Evolutionary conservation across 2,329 filamentous ascomycete species (phyloP).

Genomic region (Aspergillus phoenicis): DNA sequence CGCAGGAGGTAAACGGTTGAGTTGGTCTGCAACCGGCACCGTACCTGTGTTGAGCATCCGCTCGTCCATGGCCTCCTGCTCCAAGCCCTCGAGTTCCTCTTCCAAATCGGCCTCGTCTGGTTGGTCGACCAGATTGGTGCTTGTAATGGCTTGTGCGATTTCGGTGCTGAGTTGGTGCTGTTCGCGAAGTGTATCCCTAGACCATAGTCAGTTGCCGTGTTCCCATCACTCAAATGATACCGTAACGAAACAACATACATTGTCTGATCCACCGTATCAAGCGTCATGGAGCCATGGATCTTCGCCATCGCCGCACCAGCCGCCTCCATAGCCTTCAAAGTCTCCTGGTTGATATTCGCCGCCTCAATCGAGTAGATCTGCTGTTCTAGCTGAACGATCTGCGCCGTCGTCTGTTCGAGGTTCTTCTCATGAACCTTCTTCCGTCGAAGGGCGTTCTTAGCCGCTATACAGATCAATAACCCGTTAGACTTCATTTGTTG

Average conservation of each 20-base stretch:
- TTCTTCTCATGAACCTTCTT: constrained; percentile 95
- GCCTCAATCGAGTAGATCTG: constrained; percentile 97
- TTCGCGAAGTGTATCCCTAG: constrained; percentile 84
- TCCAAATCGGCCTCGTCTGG: constrained; percentile 87
- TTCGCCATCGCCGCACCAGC: constrained; percentile 87
- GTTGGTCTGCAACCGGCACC: constrained; percentile 76
- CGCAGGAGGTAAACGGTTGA: constrained; percentile 75
- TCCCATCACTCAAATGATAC: background rate
- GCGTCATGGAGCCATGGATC: constrained; percentile 87
- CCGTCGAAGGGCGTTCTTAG: constrained; percentile 83
- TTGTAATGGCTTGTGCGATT: constrained; percentile 83
- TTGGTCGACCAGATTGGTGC: constrained; percentile 64
- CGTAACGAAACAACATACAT: constrained; percentile 66
- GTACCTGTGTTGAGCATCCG: constrained; percentile 88
- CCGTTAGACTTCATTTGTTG: background rate
- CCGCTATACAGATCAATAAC: constrained; percentile 59
- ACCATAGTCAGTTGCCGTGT: background rate
- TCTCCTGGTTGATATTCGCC: constrained; percentile 98
- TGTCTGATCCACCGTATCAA: constrained; percentile 91
- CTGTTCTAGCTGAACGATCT: constrained; percentile 89
- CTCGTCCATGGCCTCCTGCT: constrained; percentile 91
- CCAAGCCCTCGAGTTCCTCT: constrained; percentile 78
- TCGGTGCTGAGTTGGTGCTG: constrained; percentile 93
- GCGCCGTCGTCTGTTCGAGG: constrained; percentile 83
- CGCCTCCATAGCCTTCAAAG: constrained; percentile 88